Percentiles rank a stretch among this genome's conserved stretches.
Evolutionary conservation across 768 basidiomycete species (phyloP).

Genomic region (Pleurotus djamor): DNA sequence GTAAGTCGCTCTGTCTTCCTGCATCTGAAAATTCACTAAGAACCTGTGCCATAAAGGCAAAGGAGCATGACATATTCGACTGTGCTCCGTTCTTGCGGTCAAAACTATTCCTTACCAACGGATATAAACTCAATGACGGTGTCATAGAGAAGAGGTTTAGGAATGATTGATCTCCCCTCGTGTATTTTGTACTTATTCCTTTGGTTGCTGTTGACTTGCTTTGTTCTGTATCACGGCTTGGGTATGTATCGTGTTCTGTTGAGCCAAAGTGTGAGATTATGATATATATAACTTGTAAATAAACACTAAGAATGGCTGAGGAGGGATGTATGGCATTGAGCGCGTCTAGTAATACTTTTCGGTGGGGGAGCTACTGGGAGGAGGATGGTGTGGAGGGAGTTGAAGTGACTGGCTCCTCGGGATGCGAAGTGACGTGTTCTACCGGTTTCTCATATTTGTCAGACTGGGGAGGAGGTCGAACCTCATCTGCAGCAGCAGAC

Average conservation of each 20-base stretch:
- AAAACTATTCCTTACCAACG: constrained; percentile 83
- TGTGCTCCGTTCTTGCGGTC: constrained; percentile 82
- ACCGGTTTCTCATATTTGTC: constrained; percentile 2
- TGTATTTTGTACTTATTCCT: constrained; percentile 10
- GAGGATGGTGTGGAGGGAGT: background rate
- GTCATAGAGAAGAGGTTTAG: constrained; percentile 77
- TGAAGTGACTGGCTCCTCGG: background rate
- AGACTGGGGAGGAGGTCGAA: constrained; percentile 5
- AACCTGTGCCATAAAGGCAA: constrained; percentile 54
- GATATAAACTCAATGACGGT: constrained; percentile 71
- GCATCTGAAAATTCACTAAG: background rate
- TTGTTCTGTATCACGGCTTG: constrained; percentile 1
- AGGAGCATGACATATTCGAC: constrained; percentile 96
- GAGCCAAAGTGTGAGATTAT: background rate
- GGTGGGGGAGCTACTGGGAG: background rate
- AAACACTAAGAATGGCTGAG: background rate
- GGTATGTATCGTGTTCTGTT: background rate
- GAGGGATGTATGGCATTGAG: background rate
- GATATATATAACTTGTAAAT: too few relatives aligned
- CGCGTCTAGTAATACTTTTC: constrained; percentile 4
- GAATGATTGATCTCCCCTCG: constrained; percentile 2
- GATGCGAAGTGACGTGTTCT: background rate
- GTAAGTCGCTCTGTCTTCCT: constrained; percentile 40
- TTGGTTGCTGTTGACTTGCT: constrained; percentile 17
- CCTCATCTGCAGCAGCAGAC: constrained; percentile 10